A percentile compares a stretch with the other conserved stretches of the same genome.
Evolutionary conservation across 2,329 filamentous ascomycete species (phyloP).

Genomic region (Sphaerulina vaccinii): DNA sequence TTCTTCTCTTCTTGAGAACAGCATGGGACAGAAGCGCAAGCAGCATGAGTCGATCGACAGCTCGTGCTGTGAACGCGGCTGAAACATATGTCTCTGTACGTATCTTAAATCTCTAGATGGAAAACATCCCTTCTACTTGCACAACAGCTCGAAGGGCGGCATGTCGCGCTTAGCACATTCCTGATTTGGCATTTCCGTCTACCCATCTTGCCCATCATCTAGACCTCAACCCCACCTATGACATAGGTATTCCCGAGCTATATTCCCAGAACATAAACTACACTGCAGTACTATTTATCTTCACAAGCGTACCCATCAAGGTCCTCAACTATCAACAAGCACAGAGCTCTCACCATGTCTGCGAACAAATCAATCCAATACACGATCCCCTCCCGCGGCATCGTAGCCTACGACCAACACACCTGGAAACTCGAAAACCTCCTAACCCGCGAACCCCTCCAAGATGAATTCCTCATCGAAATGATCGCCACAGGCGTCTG

Average conservation of each 20-base stretch:
- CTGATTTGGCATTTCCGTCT: not conserved
- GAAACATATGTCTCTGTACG: too few species aligned
- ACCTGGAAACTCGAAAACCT: constrained; percentile 26
- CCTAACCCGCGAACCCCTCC: constrained; percentile 23
- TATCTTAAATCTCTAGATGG: too few species aligned
- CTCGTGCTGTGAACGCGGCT: too few species aligned
- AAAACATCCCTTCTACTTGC: not conserved
- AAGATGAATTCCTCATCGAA: constrained; percentile 51
- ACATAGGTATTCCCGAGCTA: constrained; percentile 11
- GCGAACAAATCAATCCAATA: constrained; percentile 18
- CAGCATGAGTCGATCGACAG: too few species aligned
- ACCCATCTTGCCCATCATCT: not conserved
- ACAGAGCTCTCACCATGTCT: not conserved
- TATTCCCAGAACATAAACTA: not conserved
- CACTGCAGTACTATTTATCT: not conserved
- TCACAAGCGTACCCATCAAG: constrained; percentile 4
- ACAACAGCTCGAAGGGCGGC: not conserved
- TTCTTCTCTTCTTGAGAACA: constrained; percentile 2
- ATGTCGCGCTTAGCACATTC: not conserved
- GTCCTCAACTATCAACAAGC: not conserved
- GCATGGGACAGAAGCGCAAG: not conserved
- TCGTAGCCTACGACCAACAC: constrained; percentile 30
- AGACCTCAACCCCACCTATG: constrained; percentile 8
- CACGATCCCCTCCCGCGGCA: constrained; percentile 31
- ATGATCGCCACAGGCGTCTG: constrained; percentile 55